Evolutionary conservation across 2,329 filamentous ascomycete species (phyloP).

Genomic region (Nothophoma quercina): DNA sequence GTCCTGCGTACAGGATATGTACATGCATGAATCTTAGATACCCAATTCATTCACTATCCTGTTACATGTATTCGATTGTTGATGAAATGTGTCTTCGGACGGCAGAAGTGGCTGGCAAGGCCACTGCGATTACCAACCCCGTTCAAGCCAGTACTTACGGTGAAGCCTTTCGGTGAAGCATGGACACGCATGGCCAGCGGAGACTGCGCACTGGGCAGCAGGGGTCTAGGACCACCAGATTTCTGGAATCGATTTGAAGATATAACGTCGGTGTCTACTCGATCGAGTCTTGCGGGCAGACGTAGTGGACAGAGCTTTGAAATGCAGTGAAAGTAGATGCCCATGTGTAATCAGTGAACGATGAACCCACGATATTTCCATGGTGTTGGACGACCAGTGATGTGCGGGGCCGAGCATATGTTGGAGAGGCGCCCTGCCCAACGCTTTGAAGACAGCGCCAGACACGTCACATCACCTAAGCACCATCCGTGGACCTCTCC

Average conservation of each 20-base stretch:
- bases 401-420: neutral
- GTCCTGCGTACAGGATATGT: constrained; percentile 6
- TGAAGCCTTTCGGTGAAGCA: constrained; percentile 7
- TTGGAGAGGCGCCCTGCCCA: constrained; percentile 1
- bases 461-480: constrained; percentile 29
- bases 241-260: too few species aligned
- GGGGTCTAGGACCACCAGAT: too few species aligned
- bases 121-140: neutral
- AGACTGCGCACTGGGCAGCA: constrained; percentile 12
- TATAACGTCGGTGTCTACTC: too few species aligned
- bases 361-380: neutral
- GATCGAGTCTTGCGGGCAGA: too few species aligned
- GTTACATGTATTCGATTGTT: neutral
- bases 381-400: constrained; percentile 6
- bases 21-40: constrained; percentile 15
- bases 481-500: constrained; percentile 18
- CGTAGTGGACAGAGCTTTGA: too few species aligned
- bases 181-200: constrained; percentile 19
- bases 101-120: neutral
- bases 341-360: too few species aligned
- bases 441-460: neutral
- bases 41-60: constrained; percentile 11
- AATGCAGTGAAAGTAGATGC: too few species aligned
- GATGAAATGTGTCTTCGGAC: neutral
- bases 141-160: neutral